Evolutionary conservation across 805 yeast species (phyloP).

Genomic region (Pichia pseudocactophila): DNA sequence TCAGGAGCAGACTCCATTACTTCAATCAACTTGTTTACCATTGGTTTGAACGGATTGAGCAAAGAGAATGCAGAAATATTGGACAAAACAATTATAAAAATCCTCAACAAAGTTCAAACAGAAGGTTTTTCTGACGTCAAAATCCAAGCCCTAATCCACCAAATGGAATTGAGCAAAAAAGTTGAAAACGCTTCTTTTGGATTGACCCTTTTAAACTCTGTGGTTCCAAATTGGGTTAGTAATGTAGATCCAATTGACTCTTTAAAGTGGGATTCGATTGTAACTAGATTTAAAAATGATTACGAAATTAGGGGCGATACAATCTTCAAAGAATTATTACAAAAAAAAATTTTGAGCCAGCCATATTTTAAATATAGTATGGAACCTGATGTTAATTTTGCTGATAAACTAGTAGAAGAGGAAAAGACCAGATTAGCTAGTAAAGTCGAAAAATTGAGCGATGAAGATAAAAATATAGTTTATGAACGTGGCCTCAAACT

Average conservation of each 20-base stretch:
- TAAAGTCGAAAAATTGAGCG: constrained; percentile 37
- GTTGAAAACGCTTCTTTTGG: constrained; percentile 91
- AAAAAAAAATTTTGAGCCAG: constrained; percentile 39
- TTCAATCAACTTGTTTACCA: constrained; percentile 64
- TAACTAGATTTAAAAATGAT: constrained; percentile 54
- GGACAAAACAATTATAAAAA: constrained; percentile 36
- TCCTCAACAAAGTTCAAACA: constrained; percentile 36
- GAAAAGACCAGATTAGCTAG: constrained; percentile 45
- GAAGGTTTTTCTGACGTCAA: constrained; percentile 46
- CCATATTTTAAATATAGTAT: constrained; percentile 67
- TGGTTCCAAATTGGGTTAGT: constrained; percentile 84
- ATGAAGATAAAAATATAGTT: constrained; percentile 48
- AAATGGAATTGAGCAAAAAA: constrained; percentile 72
- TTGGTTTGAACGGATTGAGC: constrained; percentile 75
- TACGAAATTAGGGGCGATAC: constrained; percentile 42
- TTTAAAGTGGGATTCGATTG: constrained; percentile 54
- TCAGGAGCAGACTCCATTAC: constrained; percentile 82
- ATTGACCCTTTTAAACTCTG: constrained; percentile 56
- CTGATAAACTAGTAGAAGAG: constrained; percentile 39
- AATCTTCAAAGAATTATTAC: constrained; percentile 53
- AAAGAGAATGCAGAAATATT: constrained; percentile 38
- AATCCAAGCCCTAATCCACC: constrained; percentile 83
- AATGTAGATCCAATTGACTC: constrained; percentile 64
- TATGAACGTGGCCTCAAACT: constrained; percentile 51
- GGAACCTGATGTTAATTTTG: constrained; percentile 58